Conservation (phyloP, 495 filamentous ascomycete genomes). For the Aspergillus sclerotioniger region DNA sequence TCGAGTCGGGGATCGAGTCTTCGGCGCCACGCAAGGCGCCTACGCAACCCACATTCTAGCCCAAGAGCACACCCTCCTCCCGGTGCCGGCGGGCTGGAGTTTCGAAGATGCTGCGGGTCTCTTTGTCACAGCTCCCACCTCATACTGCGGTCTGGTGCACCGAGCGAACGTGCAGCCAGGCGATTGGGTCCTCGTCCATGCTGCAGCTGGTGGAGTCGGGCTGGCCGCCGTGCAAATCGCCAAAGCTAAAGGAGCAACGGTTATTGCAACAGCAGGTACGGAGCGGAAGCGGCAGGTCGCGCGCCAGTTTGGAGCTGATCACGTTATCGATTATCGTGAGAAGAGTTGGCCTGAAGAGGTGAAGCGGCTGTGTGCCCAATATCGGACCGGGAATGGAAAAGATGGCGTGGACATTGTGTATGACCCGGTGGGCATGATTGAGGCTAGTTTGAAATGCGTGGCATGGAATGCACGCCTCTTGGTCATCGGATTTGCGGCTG, state of each 20-base stretch:
- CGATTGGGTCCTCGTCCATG: conserved; percentile 88
- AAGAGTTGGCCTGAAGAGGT: conserved; percentile 74
- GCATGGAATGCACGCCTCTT: conserved; percentile 88
- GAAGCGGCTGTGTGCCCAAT: conserved; percentile 56
- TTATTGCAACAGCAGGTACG: conserved; percentile 84
- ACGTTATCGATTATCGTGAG: conserved; percentile 72
- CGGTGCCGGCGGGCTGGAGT: conserved; percentile 76
- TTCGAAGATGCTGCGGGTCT: conserved; percentile 84
- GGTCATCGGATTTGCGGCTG: conserved; percentile 88
- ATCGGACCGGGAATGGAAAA: conserved; percentile 59
- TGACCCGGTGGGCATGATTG: conserved; percentile 86
- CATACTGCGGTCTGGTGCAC: conserved; percentile 79
- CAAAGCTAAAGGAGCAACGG: conserved; percentile 84
- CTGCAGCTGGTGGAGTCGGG: conserved; percentile 89
- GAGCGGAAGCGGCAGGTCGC: conserved; percentile 76
- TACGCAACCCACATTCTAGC: conserved; percentile 76
- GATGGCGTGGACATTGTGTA: conserved; percentile 84
- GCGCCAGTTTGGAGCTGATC: conserved; percentile 77
- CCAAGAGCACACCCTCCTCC: conserved; percentile 62
- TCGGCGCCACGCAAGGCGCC: conserved; percentile 82
- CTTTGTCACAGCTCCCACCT: conserved; percentile 88
- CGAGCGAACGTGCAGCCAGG: conserved; percentile 73
- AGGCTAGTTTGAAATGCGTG: conserved; percentile 78
- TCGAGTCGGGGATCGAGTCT: conserved; percentile 76
- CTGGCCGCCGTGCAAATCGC: conserved; percentile 91